Conservation (phyloP, 441 rosid genomes). For the Mallotus repandus region DNA sequence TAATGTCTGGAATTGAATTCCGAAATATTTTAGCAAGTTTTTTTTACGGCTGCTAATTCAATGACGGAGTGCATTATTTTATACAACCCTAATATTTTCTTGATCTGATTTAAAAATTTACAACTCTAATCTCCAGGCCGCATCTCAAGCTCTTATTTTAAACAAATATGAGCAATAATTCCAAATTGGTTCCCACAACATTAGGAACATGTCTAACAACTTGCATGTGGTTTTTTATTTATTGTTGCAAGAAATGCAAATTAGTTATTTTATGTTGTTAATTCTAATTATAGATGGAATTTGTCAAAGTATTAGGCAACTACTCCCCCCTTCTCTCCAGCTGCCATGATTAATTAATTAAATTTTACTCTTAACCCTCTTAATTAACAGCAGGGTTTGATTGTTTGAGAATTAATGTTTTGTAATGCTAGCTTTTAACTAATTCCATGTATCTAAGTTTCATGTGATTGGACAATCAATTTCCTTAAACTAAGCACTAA, state of each 20-base stretch:
- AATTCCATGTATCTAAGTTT: background rate
- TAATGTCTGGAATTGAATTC: no score
- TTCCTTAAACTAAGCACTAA: background rate
- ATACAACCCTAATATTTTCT: no score
- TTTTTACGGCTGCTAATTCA: background rate
- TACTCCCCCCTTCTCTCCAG: background rate
- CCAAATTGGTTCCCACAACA: background rate
- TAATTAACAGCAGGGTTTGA: background rate
- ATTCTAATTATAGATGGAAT: background rate
- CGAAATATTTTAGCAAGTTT: no score
- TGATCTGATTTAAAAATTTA: no score
- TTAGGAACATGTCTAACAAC: slow-evolving; percentile 21
- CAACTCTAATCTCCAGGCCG: background rate
- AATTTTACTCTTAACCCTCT: no score
- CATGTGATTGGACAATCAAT: background rate
- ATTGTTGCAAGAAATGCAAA: slow-evolving; percentile 17
- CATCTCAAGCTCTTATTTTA: background rate
- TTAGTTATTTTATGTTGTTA: background rate
- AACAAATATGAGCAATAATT: background rate
- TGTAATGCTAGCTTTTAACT: background rate
- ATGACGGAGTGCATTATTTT: no score
- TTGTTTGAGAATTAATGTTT: background rate
- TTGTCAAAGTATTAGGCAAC: slow-evolving; percentile 20
- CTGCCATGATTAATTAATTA: no score
- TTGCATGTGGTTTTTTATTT: slow-evolving; percentile 18